Percentiles rank a stretch among this genome's conserved stretches.
These are phyloP conservation scores for Populus nigra DNA, from an alignment of 345 rosid genomes.

Conservation along the genomic window DNA sequence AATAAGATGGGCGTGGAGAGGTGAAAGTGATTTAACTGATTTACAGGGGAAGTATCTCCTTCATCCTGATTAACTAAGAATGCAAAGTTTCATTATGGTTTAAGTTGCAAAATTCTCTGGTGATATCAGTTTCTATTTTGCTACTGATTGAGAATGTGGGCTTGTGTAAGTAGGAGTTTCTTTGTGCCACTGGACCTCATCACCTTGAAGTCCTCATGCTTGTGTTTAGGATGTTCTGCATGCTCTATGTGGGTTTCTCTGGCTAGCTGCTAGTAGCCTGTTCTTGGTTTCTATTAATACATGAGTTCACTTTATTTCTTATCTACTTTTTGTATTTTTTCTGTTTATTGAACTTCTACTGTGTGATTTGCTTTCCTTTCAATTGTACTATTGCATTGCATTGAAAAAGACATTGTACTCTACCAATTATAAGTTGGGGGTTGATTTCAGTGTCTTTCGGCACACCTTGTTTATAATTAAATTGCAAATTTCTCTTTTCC, in stretches of 20 bases:
- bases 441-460: no score
- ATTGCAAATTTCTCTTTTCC: slow-evolving; percentile 7
- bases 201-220: neutral
- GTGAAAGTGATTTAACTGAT: neutral
- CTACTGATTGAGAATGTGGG: no score
- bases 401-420: no score
- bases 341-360: neutral
- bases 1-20: neutral
- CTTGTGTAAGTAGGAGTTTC: neutral
- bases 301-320: neutral
- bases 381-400: neutral
- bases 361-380: neutral
- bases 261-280: neutral
- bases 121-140: no score
- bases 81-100: neutral
- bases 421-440: no score
- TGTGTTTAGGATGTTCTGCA: neutral
- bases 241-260: neutral
- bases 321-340: neutral
- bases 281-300: neutral
- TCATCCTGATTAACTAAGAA: neutral
- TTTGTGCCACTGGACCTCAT: neutral
- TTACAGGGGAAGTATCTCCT: neutral
- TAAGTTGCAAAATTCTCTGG: neutral
- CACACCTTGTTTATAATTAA: slow-evolving; percentile 4